phyloP scores from a whole-genome alignment of 2,329 filamentous ascomycete species.

The Zasmidium angulare region DNA sequence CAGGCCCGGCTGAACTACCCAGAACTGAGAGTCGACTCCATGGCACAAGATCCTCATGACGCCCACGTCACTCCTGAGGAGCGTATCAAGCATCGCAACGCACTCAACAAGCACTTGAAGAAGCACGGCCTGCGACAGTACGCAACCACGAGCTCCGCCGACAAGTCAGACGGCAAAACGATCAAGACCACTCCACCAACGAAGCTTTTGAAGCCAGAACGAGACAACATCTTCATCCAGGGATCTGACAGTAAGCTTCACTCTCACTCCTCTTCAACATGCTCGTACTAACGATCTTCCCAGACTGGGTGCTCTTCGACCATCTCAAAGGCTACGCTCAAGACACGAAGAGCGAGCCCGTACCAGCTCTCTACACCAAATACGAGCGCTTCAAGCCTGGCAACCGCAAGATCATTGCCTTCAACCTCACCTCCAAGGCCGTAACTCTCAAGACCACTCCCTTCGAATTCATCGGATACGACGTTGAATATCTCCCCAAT shows the following conservation, averaged over 20 bases:
- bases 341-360: constrained; percentile 6
- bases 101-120: no score
- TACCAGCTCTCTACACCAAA: constrained; percentile 11
- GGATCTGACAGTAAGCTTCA: constrained; percentile 33
- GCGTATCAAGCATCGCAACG: neutral
- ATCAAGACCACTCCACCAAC: neutral
- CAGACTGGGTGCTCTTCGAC: constrained; percentile 32
- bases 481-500: constrained; percentile 20
- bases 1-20: constrained; percentile 5
- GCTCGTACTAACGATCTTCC: neutral
- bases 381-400: constrained; percentile 17
- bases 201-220: neutral
- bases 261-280: constrained; percentile 8
- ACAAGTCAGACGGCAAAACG: no score
- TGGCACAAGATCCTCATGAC: neutral
- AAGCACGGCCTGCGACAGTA: no score
- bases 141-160: no score
- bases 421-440: constrained; percentile 18
- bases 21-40: neutral
- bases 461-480: constrained; percentile 7
- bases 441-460: constrained; percentile 18
- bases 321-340: constrained; percentile 10
- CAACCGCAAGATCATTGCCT: constrained; percentile 25
- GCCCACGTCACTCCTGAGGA: neutral
- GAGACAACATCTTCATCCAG: neutral